phyloP scores from a whole-genome alignment of 306 rosid genomes.

The Pyrus betulifolia region DNA sequence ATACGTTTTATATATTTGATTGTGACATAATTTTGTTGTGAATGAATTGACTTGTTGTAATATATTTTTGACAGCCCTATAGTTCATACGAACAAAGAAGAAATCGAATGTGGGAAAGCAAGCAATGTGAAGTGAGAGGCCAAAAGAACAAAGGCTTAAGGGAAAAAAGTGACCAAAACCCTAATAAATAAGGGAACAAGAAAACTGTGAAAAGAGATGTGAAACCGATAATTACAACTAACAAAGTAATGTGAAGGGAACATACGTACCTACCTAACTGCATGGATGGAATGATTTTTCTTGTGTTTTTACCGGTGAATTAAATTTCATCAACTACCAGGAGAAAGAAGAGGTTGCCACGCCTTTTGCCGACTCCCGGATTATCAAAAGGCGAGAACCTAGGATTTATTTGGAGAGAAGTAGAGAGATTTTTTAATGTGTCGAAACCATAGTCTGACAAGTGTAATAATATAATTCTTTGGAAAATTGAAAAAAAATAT shows the following conservation, averaged over 20 bases:
- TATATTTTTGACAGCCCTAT: background rate
- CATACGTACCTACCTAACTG: background rate
- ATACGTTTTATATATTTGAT: background rate
- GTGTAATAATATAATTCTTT: too few species aligned
- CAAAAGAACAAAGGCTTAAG: background rate
- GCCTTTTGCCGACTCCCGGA: background rate
- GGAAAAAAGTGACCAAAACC: background rate
- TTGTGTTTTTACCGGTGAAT: background rate
- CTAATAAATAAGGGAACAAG: background rate
- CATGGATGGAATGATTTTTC: background rate
- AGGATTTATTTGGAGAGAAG: too few species aligned
- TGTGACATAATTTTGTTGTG: background rate
- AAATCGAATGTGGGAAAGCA: background rate
- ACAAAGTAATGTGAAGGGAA: constrained; percentile 5
- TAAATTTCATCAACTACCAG: background rate
- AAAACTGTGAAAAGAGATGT: background rate
- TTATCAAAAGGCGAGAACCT: background rate
- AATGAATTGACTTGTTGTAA: too few species aligned
- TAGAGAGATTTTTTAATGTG: too few species aligned
- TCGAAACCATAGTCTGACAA: rapidly evolving
- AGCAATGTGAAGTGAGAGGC: background rate
- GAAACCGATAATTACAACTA: background rate
- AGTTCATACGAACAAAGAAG: background rate
- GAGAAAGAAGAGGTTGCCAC: background rate
- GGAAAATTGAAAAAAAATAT: too few species aligned